These are phyloP conservation scores for Asterochloris erici DNA, from an alignment of 139 green algal species.

Conservation along the genomic window DNA sequence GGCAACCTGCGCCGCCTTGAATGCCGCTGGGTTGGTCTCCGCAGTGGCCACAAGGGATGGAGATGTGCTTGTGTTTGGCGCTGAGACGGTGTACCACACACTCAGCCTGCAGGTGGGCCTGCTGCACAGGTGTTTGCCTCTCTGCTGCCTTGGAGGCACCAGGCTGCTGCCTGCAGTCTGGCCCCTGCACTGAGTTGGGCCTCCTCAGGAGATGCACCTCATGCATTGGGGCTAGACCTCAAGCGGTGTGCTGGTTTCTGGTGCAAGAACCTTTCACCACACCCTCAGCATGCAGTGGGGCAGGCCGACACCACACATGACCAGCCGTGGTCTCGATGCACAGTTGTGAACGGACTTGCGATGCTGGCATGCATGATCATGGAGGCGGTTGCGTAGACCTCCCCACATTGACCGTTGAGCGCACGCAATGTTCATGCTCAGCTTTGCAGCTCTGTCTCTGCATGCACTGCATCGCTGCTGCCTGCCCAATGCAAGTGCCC, in stretches of 20 bases:
- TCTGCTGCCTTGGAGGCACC: neutral
- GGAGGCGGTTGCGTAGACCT: no score
- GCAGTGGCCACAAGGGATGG: constrained; percentile 52
- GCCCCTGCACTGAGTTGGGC: neutral
- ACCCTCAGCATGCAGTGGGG: neutral
- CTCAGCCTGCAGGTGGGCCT: constrained; percentile 33
- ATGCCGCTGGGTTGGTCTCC: constrained; percentile 40
- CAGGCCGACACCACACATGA: no score
- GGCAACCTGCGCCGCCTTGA: constrained; percentile 69
- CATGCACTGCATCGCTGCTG: neutral
- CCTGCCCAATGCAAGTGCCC: neutral
- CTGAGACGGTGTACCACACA: constrained; percentile 45
- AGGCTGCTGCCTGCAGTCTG: neutral
- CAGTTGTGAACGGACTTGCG: no score
- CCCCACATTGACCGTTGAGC: neutral
- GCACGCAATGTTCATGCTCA: neutral
- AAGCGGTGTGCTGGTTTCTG: neutral
- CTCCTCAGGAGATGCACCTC: neutral
- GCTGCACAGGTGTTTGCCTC: neutral
- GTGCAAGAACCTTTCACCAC: neutral
- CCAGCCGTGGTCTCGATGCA: no score
- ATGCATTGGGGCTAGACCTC: neutral
- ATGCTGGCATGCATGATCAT: no score
- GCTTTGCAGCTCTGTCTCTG: neutral
- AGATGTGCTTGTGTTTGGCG: constrained; percentile 73